Evolutionary conservation across 2,329 filamentous ascomycete genomes (phyloP).

Genomic region (Paracoccidioides brasiliensis): DNA sequence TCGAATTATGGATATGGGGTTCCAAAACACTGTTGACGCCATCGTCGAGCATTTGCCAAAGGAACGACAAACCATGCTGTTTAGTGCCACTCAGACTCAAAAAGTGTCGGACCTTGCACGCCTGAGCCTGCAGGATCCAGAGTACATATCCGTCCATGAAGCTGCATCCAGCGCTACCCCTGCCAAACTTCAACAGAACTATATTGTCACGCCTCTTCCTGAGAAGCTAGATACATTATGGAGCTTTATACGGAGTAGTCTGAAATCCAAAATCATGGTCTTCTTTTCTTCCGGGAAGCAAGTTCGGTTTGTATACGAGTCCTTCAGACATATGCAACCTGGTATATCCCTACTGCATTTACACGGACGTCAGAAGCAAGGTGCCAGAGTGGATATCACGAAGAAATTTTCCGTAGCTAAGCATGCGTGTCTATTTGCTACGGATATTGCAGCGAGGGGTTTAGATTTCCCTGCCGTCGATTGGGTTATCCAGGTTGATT

Average conservation of each 20-base stretch:
- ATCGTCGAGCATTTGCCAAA: constrained; percentile 83
- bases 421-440: constrained; percentile 81
- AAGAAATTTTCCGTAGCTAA: constrained; percentile 68
- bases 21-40: constrained; percentile 78
- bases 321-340: constrained; percentile 82
- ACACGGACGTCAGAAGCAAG: constrained; percentile 86
- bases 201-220: constrained; percentile 68
- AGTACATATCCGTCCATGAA: constrained; percentile 92
- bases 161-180: constrained; percentile 68
- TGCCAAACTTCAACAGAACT: constrained; percentile 74
- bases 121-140: constrained; percentile 74
- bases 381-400: constrained; percentile 76
- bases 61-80: constrained; percentile 78
- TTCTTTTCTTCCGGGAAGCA: constrained; percentile 94
- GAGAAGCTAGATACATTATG: constrained; percentile 88
- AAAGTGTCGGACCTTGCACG: constrained; percentile 84
- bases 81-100: constrained; percentile 92
- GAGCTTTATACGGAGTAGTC: constrained; percentile 79
- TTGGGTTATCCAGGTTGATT: constrained; percentile 98
- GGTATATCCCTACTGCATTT: constrained; percentile 88
- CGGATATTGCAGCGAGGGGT: constrained; percentile 85
- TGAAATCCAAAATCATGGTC: constrained; percentile 89
- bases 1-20: constrained; percentile 95
- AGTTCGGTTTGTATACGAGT: constrained; percentile 89
- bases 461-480: constrained; percentile 94